Conservation (phyloP, 768 basidiomycete species). For the Boletellus ananiceps region DNA sequence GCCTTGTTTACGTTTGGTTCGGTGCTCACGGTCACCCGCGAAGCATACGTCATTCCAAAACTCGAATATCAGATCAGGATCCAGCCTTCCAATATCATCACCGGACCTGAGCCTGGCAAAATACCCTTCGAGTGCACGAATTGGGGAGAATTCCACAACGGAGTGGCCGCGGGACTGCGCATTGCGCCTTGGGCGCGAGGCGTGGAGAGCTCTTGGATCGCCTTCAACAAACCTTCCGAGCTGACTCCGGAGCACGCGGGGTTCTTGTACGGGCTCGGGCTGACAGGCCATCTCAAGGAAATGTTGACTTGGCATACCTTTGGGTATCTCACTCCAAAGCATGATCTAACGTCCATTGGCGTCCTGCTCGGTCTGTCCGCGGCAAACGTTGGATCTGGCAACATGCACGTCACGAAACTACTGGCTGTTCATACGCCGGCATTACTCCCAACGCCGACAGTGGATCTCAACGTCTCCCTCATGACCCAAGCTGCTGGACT, state of each 20-base stretch:
- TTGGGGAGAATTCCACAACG: slow-evolving; percentile 99
- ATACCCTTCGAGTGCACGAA: slow-evolving; percentile 64
- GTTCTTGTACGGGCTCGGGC: slow-evolving; percentile 86
- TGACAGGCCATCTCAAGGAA: slow-evolving; percentile 85
- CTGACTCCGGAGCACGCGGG: slow-evolving; percentile 95
- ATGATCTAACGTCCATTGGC: slow-evolving; percentile 92
- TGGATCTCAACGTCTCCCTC: slow-evolving; percentile 87
- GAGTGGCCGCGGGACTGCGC: slow-evolving; percentile 87
- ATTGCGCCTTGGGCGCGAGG: slow-evolving; percentile 69
- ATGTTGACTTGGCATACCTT: slow-evolving; percentile 96
- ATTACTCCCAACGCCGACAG: slow-evolving; percentile 77
- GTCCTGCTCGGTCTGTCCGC: slow-evolving; percentile 91
- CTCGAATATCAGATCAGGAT: slow-evolving; percentile 72
- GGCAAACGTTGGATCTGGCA: slow-evolving; percentile 80
- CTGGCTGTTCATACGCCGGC: slow-evolving; percentile 93
- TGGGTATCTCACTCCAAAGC: slow-evolving; percentile 90
- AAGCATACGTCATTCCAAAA: slow-evolving; percentile 75
- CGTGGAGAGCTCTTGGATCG: slow-evolving; percentile 93
- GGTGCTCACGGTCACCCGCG: slow-evolving; percentile 66
- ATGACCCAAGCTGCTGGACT: slow-evolving; percentile 88
- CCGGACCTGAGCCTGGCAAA: slow-evolving; percentile 67
- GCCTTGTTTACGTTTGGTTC: slow-evolving; percentile 91
- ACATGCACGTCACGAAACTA: slow-evolving; percentile 85
- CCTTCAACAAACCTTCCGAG: slow-evolving; percentile 90
- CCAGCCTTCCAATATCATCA: slow-evolving; percentile 64